Conservation (phyloP, 2,329 filamentous ascomycete genomes). For the Mycocentrospora acerina region DNA sequence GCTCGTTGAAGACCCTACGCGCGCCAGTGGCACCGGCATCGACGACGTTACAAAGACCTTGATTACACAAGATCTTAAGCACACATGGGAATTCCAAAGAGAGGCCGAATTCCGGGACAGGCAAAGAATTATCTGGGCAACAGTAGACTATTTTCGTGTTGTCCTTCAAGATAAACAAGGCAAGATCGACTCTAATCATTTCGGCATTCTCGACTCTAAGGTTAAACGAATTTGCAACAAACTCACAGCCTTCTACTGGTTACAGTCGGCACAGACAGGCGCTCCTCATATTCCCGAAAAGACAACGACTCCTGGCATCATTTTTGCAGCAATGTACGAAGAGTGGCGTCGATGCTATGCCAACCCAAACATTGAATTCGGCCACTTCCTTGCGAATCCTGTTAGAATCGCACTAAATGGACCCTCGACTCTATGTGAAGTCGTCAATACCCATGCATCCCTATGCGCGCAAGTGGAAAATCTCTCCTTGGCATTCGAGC, state of each 20-base stretch:
- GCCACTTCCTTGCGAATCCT: conserved; percentile 15
- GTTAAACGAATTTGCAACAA: conserved; percentile 15
- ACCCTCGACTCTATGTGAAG: conserved; percentile 8
- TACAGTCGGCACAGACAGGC: conserved; percentile 12
- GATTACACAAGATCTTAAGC: conserved; percentile 12
- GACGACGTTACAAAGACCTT: conserved; percentile 7
- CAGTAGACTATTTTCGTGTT: conserved; percentile 3
- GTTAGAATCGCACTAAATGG: conserved; percentile 12
- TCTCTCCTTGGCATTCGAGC: conserved; percentile 7
- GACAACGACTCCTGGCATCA: conserved; percentile 4
- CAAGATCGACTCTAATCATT: conserved; percentile 8
- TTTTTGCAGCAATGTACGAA: conserved; percentile 14
- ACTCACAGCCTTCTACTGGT: conserved; percentile 13
- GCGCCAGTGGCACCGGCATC: too few species aligned
- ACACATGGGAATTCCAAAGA: conserved; percentile 13
- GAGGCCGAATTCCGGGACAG: conserved; percentile 10
- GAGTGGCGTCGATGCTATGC: conserved; percentile 11
- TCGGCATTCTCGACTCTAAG: too few species aligned
- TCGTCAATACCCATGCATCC: conserved; percentile 10
- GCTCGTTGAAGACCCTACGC: too few species aligned
- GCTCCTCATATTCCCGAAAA: conserved; percentile 4
- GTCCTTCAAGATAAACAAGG: conserved; percentile 8
- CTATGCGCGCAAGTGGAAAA: conserved; percentile 10
- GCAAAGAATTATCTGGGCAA: conserved; percentile 9
- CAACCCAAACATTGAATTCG: conserved; percentile 12